A percentile compares a stretch with the other conserved stretches of the same genome.
Evolutionary conservation across 352 stramenopile genomes (phyloP).

Genomic region (Phytophthora uliginosa): DNA sequence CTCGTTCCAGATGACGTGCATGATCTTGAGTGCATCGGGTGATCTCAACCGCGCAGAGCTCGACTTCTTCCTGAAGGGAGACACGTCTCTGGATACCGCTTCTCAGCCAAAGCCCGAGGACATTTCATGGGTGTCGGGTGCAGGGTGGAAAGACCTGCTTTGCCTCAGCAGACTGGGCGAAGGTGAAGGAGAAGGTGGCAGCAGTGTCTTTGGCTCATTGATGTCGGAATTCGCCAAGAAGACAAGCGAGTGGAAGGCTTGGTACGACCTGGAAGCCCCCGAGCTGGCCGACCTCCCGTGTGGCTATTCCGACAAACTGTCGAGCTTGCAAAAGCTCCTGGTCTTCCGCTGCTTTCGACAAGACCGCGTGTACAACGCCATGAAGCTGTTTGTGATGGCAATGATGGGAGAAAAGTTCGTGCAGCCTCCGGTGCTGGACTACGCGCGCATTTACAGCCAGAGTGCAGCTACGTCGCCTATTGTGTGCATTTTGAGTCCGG

Average conservation of each 20-base stretch:
- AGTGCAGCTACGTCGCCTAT: constrained; percentile 90
- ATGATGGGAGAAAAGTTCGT: constrained; percentile 96
- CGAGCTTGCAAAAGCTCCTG: constrained; percentile 92
- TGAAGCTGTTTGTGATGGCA: constrained; percentile 95
- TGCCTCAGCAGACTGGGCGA: constrained; percentile 73
- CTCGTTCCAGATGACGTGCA: constrained; percentile 97
- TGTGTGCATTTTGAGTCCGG: constrained; percentile 96
- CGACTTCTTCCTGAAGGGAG: constrained; percentile 97
- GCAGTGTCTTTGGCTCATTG: constrained; percentile 55
- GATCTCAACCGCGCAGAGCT: constrained; percentile 90
- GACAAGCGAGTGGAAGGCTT: constrained; percentile 88
- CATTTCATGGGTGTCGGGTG: constrained; percentile 87
- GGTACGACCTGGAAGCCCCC: constrained; percentile 95
- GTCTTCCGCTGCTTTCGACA: constrained; percentile 96
- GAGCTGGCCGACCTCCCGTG: constrained; percentile 88
- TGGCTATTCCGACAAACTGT: constrained; percentile 81
- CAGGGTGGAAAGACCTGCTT: constrained; percentile 95
- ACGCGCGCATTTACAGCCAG: constrained; percentile 94
- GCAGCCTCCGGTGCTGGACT: constrained; percentile 96
- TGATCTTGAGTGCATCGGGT: constrained; percentile 92
- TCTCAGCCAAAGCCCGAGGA: constrained; percentile 75
- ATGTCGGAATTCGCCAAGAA: constrained; percentile 64
- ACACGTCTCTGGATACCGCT: constrained; percentile 92
- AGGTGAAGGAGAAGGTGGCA: constrained; percentile 42
- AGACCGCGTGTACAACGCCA: constrained; percentile 97